phyloP scores from a whole-genome alignment of 768 basidiomycete genomes.

The Tylopilus balloui region DNA sequence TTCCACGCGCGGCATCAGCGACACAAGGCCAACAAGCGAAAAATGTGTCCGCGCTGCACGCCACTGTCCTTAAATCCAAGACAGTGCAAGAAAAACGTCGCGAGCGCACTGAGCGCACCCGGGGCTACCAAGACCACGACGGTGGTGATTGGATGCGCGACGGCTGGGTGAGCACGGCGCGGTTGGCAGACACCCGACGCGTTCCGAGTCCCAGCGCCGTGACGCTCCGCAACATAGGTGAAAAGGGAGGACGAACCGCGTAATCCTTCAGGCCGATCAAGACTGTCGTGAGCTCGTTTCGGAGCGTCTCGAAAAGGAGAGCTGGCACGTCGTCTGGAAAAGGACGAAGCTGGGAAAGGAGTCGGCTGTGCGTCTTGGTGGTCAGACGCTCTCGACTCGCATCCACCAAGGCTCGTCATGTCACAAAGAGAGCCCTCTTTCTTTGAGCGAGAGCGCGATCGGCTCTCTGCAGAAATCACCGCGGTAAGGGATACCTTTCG shows the following conservation, averaged over 20 bases:
- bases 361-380: conserved; percentile 8
- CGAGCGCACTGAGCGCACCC: neutral
- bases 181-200: too few relatives aligned
- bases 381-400: too few relatives aligned
- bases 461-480: conserved; percentile 68
- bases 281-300: conserved; percentile 11
- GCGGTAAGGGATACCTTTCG: conserved; percentile 41
- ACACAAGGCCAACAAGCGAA: neutral
- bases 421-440: conserved; percentile 47
- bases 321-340: conserved; percentile 7
- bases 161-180: neutral
- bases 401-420: conserved; percentile 10
- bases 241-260: conserved; percentile 4
- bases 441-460: conserved; percentile 78
- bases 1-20: neutral
- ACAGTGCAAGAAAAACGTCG: neutral
- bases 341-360: conserved; percentile 1
- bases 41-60: conserved; percentile 4
- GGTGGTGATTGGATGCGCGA: conserved; percentile 12
- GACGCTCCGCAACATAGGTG: too few relatives aligned
- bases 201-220: too few relatives aligned
- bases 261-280: conserved; percentile 10
- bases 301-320: conserved; percentile 22
- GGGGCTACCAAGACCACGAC: neutral
- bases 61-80: neutral